Evolutionary conservation across 306 rosid species (phyloP).

Genomic region (Ormosia semicastrata): DNA sequence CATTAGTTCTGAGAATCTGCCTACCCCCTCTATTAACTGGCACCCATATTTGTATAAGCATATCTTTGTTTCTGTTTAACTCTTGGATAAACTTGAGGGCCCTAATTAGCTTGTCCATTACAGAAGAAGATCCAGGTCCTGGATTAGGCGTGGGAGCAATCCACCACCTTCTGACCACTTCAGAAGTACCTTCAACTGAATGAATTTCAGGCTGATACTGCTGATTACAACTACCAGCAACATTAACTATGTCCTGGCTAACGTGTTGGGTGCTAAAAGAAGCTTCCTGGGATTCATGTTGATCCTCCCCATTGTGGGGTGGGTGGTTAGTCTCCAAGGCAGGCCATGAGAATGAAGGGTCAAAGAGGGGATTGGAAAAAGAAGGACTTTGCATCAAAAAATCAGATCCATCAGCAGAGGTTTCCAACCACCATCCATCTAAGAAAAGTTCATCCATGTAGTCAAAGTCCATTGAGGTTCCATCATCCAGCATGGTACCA

Average conservation of each 20-base stretch:
- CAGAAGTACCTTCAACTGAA: slow-evolving; percentile 34
- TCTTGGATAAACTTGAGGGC: slow-evolving; percentile 64
- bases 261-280: not conserved
- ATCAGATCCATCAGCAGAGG: slow-evolving; percentile 64
- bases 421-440: slow-evolving; percentile 87
- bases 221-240: slow-evolving; percentile 18
- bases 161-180: slow-evolving; percentile 56
- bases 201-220: slow-evolving; percentile 38
- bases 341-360: slow-evolving; percentile 64
- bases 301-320: slow-evolving; percentile 29
- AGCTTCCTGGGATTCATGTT: slow-evolving; percentile 33
- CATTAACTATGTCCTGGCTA: slow-evolving; percentile 29
- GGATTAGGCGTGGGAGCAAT: slow-evolving; percentile 47
- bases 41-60: slow-evolving; percentile 87
- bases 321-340: slow-evolving; percentile 40
- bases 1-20: slow-evolving; percentile 58
- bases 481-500: slow-evolving; percentile 54
- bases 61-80: slow-evolving; percentile 58
- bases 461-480: slow-evolving; percentile 69
- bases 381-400: slow-evolving; percentile 52
- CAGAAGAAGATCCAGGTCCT: slow-evolving; percentile 43
- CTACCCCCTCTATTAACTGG: slow-evolving; percentile 66
- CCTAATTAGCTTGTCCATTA: slow-evolving; percentile 57
- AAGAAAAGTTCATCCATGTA: slow-evolving; percentile 78
- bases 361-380: slow-evolving; percentile 50